Base-by-base conservation (phyloP, 306 rosid species). In the Trifolium dubium region DNA sequence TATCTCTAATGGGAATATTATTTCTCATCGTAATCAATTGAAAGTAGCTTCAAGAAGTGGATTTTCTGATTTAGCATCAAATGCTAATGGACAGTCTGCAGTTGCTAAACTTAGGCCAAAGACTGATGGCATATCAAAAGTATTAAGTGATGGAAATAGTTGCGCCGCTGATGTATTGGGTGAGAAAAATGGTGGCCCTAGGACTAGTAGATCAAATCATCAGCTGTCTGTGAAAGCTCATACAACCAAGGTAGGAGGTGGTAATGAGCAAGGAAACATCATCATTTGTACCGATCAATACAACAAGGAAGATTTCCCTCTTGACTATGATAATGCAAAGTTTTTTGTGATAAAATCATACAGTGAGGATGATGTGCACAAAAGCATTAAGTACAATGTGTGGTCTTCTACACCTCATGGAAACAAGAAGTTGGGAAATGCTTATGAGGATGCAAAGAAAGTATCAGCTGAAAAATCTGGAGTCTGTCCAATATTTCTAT, bases 351-450 rank as follows among this genome's bases (percentile, higher is more conserved):
- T 93, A 66, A 93, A 93, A 85, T 93, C 98, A 4, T 93, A 93
- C 85, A 93, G 97, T 13, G 98, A 93, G 84, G 98, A 93, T 84
- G 98, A 93, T 85, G 97, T 93, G 64, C 98, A 93, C 85, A 93
- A 91, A 84, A 93, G 98, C 81, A 81, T 93, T 50, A 93, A 93
- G 75, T 93, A 93, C 82, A 93, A 89, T 85, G 90, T 93, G 73
- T 93, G 98, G 98, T 93, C 98, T 4, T 93, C 98, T 47, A 93
- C 98, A 14, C 91, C 92, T 64, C 97, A 91, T 80, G 98, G 98
- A 71, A 93, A 93, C 84, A 91, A 85, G 87, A 93, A 93, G 86
- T 77, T 93, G 71, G 83, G 73, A 72, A 80, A 60, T 77, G 96
- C 97, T 35, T 88, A 81, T 54, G 97, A 88, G 79, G 90, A 91